Conservation (phyloP, 495 filamentous ascomycete genomes). For the Penicillium longicatenatum region DNA sequence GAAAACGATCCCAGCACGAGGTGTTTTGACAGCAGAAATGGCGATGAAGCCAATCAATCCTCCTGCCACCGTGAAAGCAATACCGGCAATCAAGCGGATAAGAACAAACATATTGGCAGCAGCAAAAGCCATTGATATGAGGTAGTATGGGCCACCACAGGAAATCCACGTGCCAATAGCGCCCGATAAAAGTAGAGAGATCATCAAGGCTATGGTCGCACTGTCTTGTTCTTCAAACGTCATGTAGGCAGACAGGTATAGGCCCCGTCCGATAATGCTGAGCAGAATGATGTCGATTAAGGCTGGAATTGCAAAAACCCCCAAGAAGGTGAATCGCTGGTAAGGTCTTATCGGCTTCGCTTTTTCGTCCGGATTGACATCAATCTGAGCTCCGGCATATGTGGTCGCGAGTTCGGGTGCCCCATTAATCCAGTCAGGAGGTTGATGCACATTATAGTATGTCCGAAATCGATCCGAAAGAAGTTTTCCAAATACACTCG, state of each 20-base stretch:
- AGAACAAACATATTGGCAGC: conserved; percentile 63
- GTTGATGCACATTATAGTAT: conserved; percentile 51
- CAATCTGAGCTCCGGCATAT: conserved; percentile 57
- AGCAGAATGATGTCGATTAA: conserved; percentile 61
- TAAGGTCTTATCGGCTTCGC: conserved; percentile 47
- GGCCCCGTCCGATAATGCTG: conserved; percentile 56
- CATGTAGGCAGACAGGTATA: conserved; percentile 61
- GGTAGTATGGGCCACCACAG: conserved; percentile 60
- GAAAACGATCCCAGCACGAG: conserved; percentile 49
- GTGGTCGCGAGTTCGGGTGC: conserved; percentile 52
- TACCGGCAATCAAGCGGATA: conserved; percentile 58
- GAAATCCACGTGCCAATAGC: conserved; percentile 62
- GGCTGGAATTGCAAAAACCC: conserved; percentile 62
- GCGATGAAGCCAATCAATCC: conserved; percentile 53
- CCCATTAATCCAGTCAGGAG: conserved; percentile 54
- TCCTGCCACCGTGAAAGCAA: conserved; percentile 53
- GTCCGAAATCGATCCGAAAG: conserved; percentile 54
- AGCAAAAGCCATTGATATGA: conserved; percentile 60
- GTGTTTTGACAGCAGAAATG: conserved; percentile 40
- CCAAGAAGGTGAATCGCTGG: conserved; percentile 57
- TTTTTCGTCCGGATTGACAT: conserved; percentile 53
- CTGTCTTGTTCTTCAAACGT: conserved; percentile 47
- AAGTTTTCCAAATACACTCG: conserved; percentile 56
- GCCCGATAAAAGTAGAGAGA: conserved; percentile 56
- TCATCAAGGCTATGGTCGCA: conserved; percentile 59